Evolutionary conservation across 139 green algal species (phyloP), one percentile per base, ranked within the genome.

Genomic region (Auxenochlorella protothecoides): DNA sequence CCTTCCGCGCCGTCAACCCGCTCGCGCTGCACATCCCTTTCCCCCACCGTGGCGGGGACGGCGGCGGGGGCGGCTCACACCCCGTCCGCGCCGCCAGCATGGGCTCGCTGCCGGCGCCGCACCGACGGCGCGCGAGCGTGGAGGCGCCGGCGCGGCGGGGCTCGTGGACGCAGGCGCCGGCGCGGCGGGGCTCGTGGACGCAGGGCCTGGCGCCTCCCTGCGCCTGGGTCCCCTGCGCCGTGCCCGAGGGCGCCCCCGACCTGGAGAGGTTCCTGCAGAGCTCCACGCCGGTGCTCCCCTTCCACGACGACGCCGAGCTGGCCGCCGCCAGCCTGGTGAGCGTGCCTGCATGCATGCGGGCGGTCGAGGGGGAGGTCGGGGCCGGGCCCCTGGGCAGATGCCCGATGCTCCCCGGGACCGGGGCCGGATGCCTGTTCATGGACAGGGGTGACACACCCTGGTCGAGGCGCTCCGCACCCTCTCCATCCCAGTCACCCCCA

Each of bases 231-330:
- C 27, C 27, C 27, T 44, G 27, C 27, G 27, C 27, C 27, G 27
- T 44, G 27, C 27, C 27, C 27, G 77, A 76, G 15, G 77, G 73
- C 16, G 51, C 62, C 4, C 77, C 77, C 4, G 77, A 82, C 59
- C 68, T 82, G 51, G 77, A 82, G 72, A 63, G 77, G 13, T 75
- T 82, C 54, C 13, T 82, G 69, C 59, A 70, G 69, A 68, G 73
- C 3, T 62, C 69, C 13, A 82, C 73, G 9, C 77, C 77, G n/a
- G 44, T 55, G 9, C 55, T 82, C 1, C 27, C 27, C 27, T 44
- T 44, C 27, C 27, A 44, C 27, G 27, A 44, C 1, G 27, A 44
- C 54, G 56, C 7, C 2, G 72, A 66, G 54, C 13, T 63, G 52
- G 57, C 63, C 44, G 68, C 71, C 56, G 55, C 78, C 5, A 70